Percentiles rank a stretch among this genome's conserved stretches.
Conservation (phyloP, 2,329 filamentous ascomycete genomes). For the Pseudocercospora musae region DNA sequence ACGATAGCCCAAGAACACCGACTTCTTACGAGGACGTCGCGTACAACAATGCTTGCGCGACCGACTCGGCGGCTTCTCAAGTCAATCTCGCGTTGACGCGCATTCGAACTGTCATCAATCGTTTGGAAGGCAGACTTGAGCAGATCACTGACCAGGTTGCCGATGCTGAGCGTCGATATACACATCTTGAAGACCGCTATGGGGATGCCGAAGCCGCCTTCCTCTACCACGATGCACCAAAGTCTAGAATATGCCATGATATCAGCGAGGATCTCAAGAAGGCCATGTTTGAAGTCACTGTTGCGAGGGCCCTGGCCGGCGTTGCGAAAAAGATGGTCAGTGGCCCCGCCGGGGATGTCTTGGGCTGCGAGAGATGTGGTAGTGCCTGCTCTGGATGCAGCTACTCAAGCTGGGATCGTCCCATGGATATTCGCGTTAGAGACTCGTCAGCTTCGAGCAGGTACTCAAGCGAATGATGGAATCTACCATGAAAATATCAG, state of each 20-base stretch:
- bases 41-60: neutral
- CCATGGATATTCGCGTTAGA: neutral
- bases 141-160: neutral
- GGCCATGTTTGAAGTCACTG: neutral
- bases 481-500: neutral
- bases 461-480: neutral
- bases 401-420: neutral
- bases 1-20: neutral
- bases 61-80: neutral
- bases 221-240: neutral
- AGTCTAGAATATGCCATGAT: neutral
- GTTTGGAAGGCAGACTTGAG: neutral
- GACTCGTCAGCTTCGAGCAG: neutral
- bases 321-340: neutral
- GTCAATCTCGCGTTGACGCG: neutral
- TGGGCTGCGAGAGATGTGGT: neutral
- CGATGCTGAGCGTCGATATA: neutral
- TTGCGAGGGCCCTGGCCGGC: neutral
- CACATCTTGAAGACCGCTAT: neutral
- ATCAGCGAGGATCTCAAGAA: neutral
- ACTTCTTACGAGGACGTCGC: neutral
- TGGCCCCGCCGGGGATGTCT: neutral
- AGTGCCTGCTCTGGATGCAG: neutral
- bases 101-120: neutral
- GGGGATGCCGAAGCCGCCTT: neutral